These are phyloP conservation scores for Raddia distichophylla DNA, from an alignment of 176 grass and related monocot genomes.

Conservation along the genomic window DNA sequence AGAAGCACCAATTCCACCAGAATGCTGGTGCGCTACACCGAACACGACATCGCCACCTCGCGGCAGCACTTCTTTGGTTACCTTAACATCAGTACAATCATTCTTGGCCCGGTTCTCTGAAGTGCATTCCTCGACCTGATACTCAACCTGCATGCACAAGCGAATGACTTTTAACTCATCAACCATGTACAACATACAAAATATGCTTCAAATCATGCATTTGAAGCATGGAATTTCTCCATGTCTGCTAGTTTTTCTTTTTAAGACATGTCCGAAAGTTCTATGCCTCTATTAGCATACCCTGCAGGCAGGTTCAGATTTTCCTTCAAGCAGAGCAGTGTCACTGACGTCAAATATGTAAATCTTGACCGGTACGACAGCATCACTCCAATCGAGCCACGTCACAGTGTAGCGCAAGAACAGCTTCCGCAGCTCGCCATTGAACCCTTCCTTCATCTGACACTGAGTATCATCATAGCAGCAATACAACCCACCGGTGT, in stretches of 20 bases:
- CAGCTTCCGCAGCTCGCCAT: conserved; percentile 45
- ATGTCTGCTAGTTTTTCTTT: background rate
- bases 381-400: conserved; percentile 69
- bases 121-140: conserved; percentile 67
- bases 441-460: conserved; percentile 38
- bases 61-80: conserved; percentile 51
- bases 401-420: conserved; percentile 74
- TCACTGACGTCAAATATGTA: conserved; percentile 82
- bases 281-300: conserved; percentile 38
- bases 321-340: conserved; percentile 16
- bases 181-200: background rate
- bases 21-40: conserved; percentile 81
- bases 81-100: conserved; percentile 55
- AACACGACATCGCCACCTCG: conserved; percentile 76
- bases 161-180: background rate
- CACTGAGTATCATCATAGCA: conserved; percentile 81
- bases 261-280: too few relatives aligned
- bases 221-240: background rate
- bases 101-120: conserved; percentile 43
- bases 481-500: conserved; percentile 65
- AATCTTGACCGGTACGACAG: conserved; percentile 65
- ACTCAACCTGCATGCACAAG: conserved; percentile 72
- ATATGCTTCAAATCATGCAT: background rate
- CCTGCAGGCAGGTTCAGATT: conserved; percentile 46
- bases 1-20: conserved; percentile 59